Evolutionary conservation across 176 grass and related monocot species (phyloP), one percentile per base, ranked within the genome.

Genomic region (Oryza brachyantha): DNA sequence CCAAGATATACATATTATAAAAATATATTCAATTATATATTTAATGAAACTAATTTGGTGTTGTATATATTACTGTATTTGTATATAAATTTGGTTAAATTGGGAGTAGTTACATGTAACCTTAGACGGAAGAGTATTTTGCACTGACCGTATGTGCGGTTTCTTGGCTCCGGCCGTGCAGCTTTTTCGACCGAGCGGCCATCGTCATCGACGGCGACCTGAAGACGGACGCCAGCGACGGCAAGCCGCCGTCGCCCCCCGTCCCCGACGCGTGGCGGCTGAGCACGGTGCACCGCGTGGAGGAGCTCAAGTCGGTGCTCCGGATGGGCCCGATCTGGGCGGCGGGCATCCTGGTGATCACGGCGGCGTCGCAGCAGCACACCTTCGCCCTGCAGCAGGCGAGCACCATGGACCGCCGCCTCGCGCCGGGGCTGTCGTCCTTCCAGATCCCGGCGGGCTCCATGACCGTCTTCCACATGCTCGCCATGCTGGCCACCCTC

Each of bases 241-340:
- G 64, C 72, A 86, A 74, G 61, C 48, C 52, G 10, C 54, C 57
- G 17, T 5, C 55, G 4, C 3, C 41, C 21, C 17, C 17, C 1
- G 8, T 21, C 70, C 88, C 87, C 3, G 75, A 96, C 71, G 79
- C 62, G 6, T 92, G 93, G 93, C 85, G 82, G 10, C 90, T 96
- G 71, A 92, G 82, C 87, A 96, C 93, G 5, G 87, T 96, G 41
- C 93, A 96, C 82, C 93, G 90, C 8, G 93, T 96, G 54, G 87
- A 96, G 73, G 93, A 96, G 81, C 72, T 90, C 64, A 96, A 96
- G 29, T 88, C 87, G 9, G 76, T 96, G 45, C 72, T 96, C 61
- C 90, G 93, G 52, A 92, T 96, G 90, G 90, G 77, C 27, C 93
- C 93, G 0, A 96, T 96, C 76, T 96, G 93, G 93, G 93, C 85